phyloP scores from a whole-genome alignment of 2,329 filamentous ascomycete genomes.

The Sporothrix globosa region DNA sequence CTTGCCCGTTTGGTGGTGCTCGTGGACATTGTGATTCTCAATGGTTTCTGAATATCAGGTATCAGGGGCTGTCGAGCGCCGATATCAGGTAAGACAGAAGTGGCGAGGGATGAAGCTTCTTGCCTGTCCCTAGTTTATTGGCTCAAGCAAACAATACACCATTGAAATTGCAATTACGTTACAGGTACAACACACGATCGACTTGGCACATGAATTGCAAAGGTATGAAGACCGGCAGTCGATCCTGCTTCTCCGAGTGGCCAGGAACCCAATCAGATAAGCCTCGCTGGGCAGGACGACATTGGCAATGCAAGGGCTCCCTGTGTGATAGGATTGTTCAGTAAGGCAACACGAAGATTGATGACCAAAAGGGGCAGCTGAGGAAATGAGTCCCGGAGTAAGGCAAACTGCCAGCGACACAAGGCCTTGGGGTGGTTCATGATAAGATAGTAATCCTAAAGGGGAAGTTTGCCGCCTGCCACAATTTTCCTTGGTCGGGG shows the following conservation, averaged over 20 bases:
- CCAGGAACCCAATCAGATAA: conserved; percentile 4
- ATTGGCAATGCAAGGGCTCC: background rate
- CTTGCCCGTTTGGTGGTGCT: background rate
- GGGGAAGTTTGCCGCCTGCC: conserved; percentile 3
- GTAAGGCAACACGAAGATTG: conserved; percentile 2
- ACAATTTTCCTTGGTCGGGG: background rate
- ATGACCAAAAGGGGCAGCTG: conserved; percentile 17
- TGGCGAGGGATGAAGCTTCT: background rate
- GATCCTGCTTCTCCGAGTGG: conserved; percentile 10
- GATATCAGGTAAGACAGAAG: background rate
- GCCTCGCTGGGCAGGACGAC: background rate
- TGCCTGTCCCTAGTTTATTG: too few relatives aligned
- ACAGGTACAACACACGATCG: conserved; percentile 7
- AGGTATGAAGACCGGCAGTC: background rate
- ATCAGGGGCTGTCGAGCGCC: background rate
- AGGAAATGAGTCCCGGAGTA: background rate
- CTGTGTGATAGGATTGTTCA: background rate
- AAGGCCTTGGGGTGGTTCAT: background rate
- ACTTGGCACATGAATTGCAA: background rate
- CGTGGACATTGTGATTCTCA: background rate
- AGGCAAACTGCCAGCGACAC: background rate
- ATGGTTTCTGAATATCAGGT: too few relatives aligned
- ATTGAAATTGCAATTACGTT: conserved; percentile 19
- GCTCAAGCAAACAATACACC: conserved; percentile 10
- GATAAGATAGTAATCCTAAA: conserved; percentile 14